Conservation (phyloP, 73 alveolate species). For the Paraurostyla sp. region DNA sequence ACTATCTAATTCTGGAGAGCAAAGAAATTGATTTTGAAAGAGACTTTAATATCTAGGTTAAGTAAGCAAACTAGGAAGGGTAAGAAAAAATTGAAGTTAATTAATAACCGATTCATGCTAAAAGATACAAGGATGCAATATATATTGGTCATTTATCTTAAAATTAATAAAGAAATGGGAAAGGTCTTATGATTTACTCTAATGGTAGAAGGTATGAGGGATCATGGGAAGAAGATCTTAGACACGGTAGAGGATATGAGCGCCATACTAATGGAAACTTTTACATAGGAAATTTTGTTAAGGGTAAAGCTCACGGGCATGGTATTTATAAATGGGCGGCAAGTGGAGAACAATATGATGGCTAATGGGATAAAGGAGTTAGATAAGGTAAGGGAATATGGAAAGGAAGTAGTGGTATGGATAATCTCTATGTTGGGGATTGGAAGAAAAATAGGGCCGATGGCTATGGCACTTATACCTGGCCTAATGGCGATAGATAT, state of each 20-base stretch:
- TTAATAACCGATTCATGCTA: background rate
- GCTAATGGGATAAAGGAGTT: conserved; percentile 57
- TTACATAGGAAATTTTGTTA: conserved; percentile 25
- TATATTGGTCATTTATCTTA: background rate
- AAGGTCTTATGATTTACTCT: conserved; percentile 68
- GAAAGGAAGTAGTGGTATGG: conserved; percentile 25
- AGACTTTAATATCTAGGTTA: too few relatives aligned
- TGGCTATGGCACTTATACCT: conserved; percentile 95
- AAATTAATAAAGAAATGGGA: conserved; percentile 24
- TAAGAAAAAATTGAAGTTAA: background rate
- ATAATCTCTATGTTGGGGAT: conserved; percentile 29
- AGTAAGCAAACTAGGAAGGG: too few relatives aligned
- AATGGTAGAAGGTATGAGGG: conserved; percentile 78
- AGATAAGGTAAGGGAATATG: conserved; percentile 58
- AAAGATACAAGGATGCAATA: conserved; percentile 39
- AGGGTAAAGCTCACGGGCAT: conserved; percentile 57
- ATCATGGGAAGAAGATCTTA: conserved; percentile 70
- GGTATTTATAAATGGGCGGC: conserved; percentile 30
- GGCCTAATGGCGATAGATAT: conserved; percentile 92
- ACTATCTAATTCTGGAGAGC: background rate
- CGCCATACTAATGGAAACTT: conserved; percentile 44
- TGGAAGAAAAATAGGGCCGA: conserved; percentile 72
- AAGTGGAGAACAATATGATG: conserved; percentile 61
- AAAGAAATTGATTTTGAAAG: background rate
- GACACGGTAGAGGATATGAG: conserved; percentile 57